Conservation (phyloP, 169 alveolate genomes). For the Miamiensis avidus region DNA sequence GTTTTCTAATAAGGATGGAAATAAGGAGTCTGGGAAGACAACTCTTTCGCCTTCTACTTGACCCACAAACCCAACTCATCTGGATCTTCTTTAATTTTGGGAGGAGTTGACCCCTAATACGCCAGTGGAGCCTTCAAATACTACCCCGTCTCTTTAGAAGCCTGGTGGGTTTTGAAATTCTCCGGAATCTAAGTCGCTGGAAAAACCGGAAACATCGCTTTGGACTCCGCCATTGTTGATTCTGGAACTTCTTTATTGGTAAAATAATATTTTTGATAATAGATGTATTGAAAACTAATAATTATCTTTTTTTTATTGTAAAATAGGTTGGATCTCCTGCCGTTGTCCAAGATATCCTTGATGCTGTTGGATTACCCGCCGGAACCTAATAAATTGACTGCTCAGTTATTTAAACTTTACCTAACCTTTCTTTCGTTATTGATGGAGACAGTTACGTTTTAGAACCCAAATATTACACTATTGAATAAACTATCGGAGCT, state of each 20-base stretch:
- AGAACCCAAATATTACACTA: conserved; percentile 61
- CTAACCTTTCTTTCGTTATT: conserved; percentile 54
- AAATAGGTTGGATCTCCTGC: background rate
- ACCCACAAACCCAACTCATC: conserved; percentile 58
- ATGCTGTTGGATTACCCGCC: conserved; percentile 9
- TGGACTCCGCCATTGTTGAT: conserved; percentile 68
- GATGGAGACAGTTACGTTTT: conserved; percentile 56
- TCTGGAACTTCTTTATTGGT: conserved; percentile 86
- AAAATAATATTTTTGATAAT: too few species aligned
- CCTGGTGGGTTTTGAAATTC: conserved; percentile 76
- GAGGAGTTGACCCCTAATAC: conserved; percentile 68
- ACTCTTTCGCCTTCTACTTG: conserved; percentile 77
- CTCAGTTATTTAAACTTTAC: conserved; percentile 49
- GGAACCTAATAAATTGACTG: conserved; percentile 61
- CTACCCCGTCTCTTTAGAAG: conserved; percentile 71
- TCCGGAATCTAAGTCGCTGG: conserved; percentile 30
- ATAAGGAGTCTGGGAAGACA: conserved; percentile 46
- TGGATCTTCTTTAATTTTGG: conserved; percentile 74
- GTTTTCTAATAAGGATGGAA: conserved; percentile 49
- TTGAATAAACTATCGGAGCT: conserved; percentile 47
- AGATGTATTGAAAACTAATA: too few species aligned
- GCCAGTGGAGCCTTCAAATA: conserved; percentile 67
- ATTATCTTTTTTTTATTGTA: too few species aligned
- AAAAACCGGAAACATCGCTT: conserved; percentile 26
- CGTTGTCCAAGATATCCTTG: background rate